Conservation (phyloP, 768 basidiomycete species). For the Lactarius evosmus region DNA sequence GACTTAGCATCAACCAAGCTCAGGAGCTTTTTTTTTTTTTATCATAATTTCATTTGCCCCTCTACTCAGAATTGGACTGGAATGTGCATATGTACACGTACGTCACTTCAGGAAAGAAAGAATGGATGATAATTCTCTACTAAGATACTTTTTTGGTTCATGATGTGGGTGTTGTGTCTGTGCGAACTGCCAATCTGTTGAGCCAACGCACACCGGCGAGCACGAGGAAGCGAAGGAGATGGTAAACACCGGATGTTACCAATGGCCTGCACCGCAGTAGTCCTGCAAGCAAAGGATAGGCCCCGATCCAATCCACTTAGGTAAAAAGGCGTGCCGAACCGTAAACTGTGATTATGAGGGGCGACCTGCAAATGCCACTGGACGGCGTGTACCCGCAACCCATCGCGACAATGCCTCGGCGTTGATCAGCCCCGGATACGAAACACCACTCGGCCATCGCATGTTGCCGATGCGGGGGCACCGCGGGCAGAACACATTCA, state of each 20-base stretch:
- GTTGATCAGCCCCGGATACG: slow-evolving; percentile 1
- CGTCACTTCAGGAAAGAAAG: too few species aligned
- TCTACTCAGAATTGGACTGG: too few species aligned
- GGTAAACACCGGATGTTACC: not conserved
- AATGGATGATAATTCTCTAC: too few species aligned
- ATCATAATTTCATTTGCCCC: not conserved
- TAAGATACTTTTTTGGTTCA: not conserved
- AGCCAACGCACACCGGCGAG: not conserved
- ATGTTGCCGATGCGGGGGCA: slow-evolving; percentile 4
- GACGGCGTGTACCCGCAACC: slow-evolving; percentile 1
- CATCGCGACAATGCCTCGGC: slow-evolving; percentile 1
- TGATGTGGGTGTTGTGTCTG: not conserved
- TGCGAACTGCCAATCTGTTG: not conserved
- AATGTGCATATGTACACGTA: too few species aligned
- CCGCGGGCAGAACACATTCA: not conserved
- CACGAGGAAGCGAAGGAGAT: not conserved
- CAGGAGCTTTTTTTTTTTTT: not conserved
- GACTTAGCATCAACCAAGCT: not conserved
- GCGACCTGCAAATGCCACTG: not conserved
- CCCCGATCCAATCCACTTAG: not conserved
- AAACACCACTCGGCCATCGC: not conserved
- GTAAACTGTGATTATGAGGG: not conserved
- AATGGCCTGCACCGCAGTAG: not conserved
- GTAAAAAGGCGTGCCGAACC: not conserved
- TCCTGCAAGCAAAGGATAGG: not conserved